Percentiles rank a stretch among this genome's conserved stretches.
These are phyloP conservation scores for Acer campestre DNA, from an alignment of 345 rosid genomes.

Conservation along the genomic window DNA sequence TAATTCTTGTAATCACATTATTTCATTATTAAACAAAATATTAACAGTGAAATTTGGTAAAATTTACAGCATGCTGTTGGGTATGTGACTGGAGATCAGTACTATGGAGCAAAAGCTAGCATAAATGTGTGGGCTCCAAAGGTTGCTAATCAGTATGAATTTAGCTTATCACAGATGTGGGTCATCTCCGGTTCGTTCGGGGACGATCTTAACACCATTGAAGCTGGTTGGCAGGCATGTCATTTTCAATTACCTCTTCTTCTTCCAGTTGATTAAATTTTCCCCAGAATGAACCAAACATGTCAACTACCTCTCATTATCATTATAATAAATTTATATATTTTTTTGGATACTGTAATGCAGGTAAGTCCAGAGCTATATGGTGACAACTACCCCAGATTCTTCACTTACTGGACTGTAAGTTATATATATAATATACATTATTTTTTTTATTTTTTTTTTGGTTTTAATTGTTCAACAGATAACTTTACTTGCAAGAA, in stretches of 20 bases:
- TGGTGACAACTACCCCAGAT: constrained; percentile 92
- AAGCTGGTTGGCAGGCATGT: constrained; percentile 98
- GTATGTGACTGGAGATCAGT: constrained; percentile 77
- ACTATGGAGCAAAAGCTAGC: constrained; percentile 96
- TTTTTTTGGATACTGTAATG: neutral
- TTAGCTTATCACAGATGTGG: constrained; percentile 96
- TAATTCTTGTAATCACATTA: constrained; percentile 3
- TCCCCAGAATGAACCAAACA: neutral
- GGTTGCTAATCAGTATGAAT: constrained; percentile 79
- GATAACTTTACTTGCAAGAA: neutral
- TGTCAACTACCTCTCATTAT: constrained; percentile 35
- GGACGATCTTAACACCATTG: constrained; percentile 93
- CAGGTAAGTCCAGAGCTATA: constrained; percentile 98
- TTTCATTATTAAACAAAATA: neutral
- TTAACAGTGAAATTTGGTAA: neutral
- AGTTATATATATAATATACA: constrained; percentile 21
- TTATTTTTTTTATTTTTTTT: neutral
- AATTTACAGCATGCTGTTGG: constrained; percentile 89
- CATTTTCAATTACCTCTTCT: neutral
- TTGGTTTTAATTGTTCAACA: neutral
- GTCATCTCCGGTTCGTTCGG: constrained; percentile 93
- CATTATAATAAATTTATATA: constrained; percentile 14
- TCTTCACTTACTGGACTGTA: constrained; percentile 99
- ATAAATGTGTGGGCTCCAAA: constrained; percentile 94
- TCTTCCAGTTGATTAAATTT: neutral